phyloP scores from a whole-genome alignment of 768 basidiomycete genomes.

The Russula griseocarnosa region DNA sequence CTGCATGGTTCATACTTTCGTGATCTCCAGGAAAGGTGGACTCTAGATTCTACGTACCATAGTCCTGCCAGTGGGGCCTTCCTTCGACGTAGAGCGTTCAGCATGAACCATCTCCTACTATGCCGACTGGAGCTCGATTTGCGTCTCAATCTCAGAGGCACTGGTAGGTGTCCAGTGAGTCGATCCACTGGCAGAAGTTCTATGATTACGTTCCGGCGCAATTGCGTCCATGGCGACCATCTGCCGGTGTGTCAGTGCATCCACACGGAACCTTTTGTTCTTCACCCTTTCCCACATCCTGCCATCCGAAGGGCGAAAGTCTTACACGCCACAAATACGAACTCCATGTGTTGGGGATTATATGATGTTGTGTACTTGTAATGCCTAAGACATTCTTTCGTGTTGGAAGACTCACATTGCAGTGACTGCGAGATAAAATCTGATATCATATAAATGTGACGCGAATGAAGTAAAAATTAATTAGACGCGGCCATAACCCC shows the following conservation, averaged over 20 bases:
- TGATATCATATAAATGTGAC: background rate
- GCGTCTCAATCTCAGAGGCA: background rate
- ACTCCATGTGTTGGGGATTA: too few relatives aligned
- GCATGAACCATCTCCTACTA: background rate
- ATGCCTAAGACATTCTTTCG: too few relatives aligned
- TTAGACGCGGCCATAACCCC: background rate
- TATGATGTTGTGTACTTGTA: too few relatives aligned
- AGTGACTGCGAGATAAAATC: too few relatives aligned
- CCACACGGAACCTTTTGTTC: background rate
- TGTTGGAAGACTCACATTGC: too few relatives aligned
- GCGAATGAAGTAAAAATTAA: background rate
- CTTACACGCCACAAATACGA: too few relatives aligned
- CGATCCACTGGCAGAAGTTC: background rate
- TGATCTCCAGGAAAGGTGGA: too few relatives aligned
- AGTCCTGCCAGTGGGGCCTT: background rate
- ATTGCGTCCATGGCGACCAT: background rate
- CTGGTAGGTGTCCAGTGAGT: too few relatives aligned
- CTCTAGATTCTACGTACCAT: background rate
- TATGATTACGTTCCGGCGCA: background rate
- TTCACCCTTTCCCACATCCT: background rate
- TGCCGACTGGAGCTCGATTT: background rate
- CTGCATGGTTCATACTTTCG: too few relatives aligned
- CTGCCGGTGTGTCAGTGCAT: background rate
- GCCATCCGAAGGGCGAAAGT: background rate
- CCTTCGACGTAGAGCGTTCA: background rate